Base-by-base conservation (phyloP, 768 basidiomycete species). In the Crepidotus variabilis region DNA sequence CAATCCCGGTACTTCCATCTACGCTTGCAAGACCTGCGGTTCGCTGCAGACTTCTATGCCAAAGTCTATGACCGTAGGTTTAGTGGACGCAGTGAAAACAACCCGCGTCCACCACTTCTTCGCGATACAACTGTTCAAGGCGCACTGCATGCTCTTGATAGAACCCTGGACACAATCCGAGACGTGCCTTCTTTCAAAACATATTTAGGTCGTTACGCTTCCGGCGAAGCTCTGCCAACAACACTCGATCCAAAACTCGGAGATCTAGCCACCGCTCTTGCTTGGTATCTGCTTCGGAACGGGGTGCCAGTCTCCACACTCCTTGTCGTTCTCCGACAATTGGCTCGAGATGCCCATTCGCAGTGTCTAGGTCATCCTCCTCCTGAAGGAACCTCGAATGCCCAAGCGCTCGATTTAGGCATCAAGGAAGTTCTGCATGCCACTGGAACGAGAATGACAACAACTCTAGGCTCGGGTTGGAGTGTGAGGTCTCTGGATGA, bases 361-460 rank as follows among this genome's bases (percentile, higher is more conserved):
- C 82, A 86, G 46, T 87, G 85, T 62, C 60, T 79, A 13, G 74
- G 72, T 8, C 67, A 67, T 2, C 70, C 80, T 6, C 73, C 76
- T 1, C 84, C 87, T 0, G 78, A 79, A 6, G 87, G 86, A 0
- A 83, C 80, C 0, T 60, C 58, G 9, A 70, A 80, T 59, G 61
- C 63, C 16, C 60, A 53, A 16, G 60, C 64, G 7, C 63, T 82
- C 46, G 78, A 78, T 58, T 50, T 71, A 55, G 81, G 78, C 8
- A 93, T 98, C 59, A 87, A 84, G 62, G 90, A 95, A 65, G 92
- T 97, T 8, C 67, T 97, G 58, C 89, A 93, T 64, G 83, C 85
- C 0, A 90, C 94, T 0, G 95, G 95, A 1, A 83, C 84, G 0
- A 94, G 91, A 64, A 81, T 90, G 80, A 84, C 83, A 20, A 84